phyloP scores from a whole-genome alignment of 768 basidiomycete genomes.

The Thelephora ganbajun region DNA sequence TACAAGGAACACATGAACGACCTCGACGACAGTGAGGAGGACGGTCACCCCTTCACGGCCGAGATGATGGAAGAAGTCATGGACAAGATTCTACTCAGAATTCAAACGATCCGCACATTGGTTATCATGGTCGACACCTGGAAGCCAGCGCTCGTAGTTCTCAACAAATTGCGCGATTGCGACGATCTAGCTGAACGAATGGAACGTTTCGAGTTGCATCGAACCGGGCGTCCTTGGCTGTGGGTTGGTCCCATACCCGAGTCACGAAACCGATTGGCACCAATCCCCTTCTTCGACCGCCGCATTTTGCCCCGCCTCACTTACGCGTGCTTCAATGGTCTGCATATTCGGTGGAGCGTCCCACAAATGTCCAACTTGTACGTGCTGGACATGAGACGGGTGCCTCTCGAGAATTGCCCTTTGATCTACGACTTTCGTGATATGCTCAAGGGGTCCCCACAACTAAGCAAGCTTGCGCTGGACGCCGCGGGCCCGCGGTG shows the following conservation, averaged over 20 bases:
- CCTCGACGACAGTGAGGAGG: conserved; percentile 2
- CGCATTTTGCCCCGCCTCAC: conserved; percentile 26
- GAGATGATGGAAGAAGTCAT: conserved; percentile 34
- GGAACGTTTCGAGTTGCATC: conserved; percentile 56
- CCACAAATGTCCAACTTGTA: conserved; percentile 39
- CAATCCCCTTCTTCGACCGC: conserved; percentile 37
- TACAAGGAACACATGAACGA: conserved; percentile 15
- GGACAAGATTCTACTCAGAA: conserved; percentile 33
- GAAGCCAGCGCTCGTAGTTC: conserved; percentile 35
- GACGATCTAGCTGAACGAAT: conserved; percentile 16
- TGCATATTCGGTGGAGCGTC: conserved; percentile 46
- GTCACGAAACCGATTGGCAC: conserved; percentile 17
- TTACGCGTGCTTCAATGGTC: conserved; percentile 40
- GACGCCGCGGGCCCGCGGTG: conserved; percentile 46
- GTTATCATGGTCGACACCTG: conserved; percentile 43
- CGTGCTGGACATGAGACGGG: conserved; percentile 49
- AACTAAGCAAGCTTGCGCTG: conserved; percentile 39
- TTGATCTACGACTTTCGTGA: background rate
- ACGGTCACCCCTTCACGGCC: conserved; percentile 20
- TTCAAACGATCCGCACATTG: conserved; percentile 45
- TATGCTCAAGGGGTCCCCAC: conserved; percentile 18
- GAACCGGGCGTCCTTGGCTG: conserved; percentile 31
- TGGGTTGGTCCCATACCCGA: conserved; percentile 31
- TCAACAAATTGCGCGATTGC: conserved; percentile 28
- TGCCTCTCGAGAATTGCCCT: conserved; percentile 20